phyloP scores from a whole-genome alignment of 768 basidiomycete genomes.

The Pleurotus tuoliensis region DNA sequence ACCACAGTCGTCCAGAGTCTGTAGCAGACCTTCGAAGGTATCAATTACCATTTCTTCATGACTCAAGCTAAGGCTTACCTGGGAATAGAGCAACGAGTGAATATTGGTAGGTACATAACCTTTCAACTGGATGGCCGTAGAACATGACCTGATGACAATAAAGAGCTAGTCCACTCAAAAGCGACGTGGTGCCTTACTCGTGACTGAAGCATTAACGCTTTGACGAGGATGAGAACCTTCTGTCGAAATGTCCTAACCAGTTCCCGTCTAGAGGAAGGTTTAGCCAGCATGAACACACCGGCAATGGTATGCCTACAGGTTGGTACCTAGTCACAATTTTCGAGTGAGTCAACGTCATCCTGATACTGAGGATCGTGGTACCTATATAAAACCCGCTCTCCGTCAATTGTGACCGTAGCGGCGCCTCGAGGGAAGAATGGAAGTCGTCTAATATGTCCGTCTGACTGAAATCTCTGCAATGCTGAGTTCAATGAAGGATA shows the following conservation, averaged over 20 bases:
- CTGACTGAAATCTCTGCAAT: constrained; percentile 76
- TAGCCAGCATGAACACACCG: too few relatives aligned
- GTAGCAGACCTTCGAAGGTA: constrained; percentile 62
- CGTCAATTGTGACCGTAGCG: constrained; percentile 76
- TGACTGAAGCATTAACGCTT: constrained; percentile 91
- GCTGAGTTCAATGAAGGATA: not conserved
- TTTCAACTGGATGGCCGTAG: constrained; percentile 94
- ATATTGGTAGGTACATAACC: constrained; percentile 95
- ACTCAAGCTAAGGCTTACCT: constrained; percentile 34
- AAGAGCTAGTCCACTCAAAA: not conserved
- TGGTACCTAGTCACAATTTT: constrained; percentile 49
- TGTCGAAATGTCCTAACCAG: constrained; percentile 93
- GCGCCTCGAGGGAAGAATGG: constrained; percentile 67
- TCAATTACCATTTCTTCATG: not conserved
- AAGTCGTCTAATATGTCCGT: constrained; percentile 90
- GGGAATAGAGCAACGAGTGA: constrained; percentile 93
- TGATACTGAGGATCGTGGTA: constrained; percentile 27
- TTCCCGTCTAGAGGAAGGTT: constrained; percentile 59
- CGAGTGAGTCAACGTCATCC: not conserved
- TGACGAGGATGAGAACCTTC: constrained; percentile 88
- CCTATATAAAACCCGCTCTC: constrained; percentile 97
- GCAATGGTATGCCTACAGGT: constrained; percentile 41
- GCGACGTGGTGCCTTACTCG: constrained; percentile 46
- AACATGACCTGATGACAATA: constrained; percentile 75
- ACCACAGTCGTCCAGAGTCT: constrained; percentile 88